Base-by-base conservation (phyloP, 805 yeast genomes). In the Barnettozyma sucrosica region DNA sequence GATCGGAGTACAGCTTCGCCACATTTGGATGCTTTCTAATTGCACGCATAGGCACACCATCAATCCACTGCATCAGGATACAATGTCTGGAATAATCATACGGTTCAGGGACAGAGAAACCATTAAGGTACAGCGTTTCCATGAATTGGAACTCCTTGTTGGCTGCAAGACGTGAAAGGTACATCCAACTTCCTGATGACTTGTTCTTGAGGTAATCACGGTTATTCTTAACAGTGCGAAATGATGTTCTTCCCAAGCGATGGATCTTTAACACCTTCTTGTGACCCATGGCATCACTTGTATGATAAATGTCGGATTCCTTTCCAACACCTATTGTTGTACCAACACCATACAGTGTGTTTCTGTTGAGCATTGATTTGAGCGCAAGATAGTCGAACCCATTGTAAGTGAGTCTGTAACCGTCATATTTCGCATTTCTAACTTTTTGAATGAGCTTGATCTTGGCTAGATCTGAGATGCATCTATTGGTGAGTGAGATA, bases 381-480 rank as follows among this genome's bases (percentile, higher is more conserved):
- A 93, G 72, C 0, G 98, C 98, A 54, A 93, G 73, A 63, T 87
- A 93, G 66, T 93, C 99, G 66, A 82, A 87, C 4, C 99, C 99
- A 42, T 79, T 80, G 64, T 85, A 90, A 0, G 96, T 85, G 54
- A 93, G 68, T 55, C 92, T 75, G 69, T 87, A 93, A 11, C 99
- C 99, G 64, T 93, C 99, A 66, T 93, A 92, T 58, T 83, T 88
- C 30, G 97, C 95, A 65, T 93, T 93, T 68, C 96, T 77, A 49
- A 89, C 72, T 53, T 83, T 75, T 1, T 92, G 75, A 21, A 93
- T 76, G 44, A 93, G 70, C 57, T 82, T 89, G 52, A 89, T 68
- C 66, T 92, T 92, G 23, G 98, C 97, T 51, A 93, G 72, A 58
- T 87, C 95, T 13, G 88, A 77, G 36, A 93, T 85, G 21, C 88